Percentiles rank a stretch among this genome's conserved stretches.
phyloP scores from a whole-genome alignment of 306 rosid genomes.

The Phaseolus lunatus region DNA sequence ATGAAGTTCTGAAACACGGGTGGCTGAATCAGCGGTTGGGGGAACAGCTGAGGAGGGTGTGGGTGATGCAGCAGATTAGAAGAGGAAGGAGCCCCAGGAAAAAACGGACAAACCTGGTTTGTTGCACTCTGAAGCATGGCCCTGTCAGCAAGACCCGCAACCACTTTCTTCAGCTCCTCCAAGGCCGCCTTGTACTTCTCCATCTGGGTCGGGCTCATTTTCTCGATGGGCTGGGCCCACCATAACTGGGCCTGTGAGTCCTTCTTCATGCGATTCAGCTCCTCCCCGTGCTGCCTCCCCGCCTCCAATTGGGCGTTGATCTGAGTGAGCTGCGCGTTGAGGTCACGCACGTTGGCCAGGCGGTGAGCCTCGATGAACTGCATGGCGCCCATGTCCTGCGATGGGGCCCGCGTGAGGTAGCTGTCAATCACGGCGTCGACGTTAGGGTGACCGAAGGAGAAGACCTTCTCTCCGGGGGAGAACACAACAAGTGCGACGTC shows the following conservation, averaged over 20 bases:
- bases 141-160: neutral
- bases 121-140: neutral
- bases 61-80: neutral
- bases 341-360: slow-evolving; percentile 36
- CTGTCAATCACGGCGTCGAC: slow-evolving; percentile 39
- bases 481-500: slow-evolving; percentile 48
- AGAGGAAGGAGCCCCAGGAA: neutral
- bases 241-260: neutral
- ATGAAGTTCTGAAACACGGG: neutral
- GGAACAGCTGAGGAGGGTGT: slow-evolving; percentile 2
- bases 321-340: slow-evolving; percentile 33
- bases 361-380: slow-evolving; percentile 48
- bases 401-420: slow-evolving; percentile 6
- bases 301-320: neutral
- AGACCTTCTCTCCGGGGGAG: slow-evolving; percentile 48
- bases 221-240: slow-evolving; percentile 32
- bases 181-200: neutral
- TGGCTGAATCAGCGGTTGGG: slow-evolving; percentile 8
- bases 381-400: neutral
- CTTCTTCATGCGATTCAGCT: neutral
- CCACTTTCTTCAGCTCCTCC: neutral
- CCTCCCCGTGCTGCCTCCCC: neutral
- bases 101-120: slow-evolving; percentile 10
- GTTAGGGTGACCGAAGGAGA: slow-evolving; percentile 51
- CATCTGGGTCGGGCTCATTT: neutral